Conservation (phyloP, 768 basidiomycete genomes). For the Termitomyces sp. region DNA sequence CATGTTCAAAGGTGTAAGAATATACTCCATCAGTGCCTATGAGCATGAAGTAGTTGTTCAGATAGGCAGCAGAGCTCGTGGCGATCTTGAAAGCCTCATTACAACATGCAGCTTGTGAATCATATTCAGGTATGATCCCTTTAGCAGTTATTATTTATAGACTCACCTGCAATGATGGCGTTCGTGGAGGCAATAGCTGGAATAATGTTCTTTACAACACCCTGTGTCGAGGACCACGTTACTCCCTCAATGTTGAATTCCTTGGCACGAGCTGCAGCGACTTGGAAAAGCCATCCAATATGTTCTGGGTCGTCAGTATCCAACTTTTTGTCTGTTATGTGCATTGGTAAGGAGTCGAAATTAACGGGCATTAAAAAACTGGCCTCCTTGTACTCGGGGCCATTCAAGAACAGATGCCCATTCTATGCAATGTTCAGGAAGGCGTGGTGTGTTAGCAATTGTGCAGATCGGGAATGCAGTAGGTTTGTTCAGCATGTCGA, state of each 20-base stretch:
- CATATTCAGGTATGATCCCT: background rate
- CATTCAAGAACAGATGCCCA: conserved; percentile 99
- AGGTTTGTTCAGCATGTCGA: conserved; percentile 97
- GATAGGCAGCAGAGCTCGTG: conserved; percentile 88
- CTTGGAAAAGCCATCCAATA: conserved; percentile 87
- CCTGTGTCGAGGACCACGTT: conserved; percentile 96
- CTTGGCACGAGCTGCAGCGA: conserved; percentile 79
- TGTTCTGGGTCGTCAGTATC: conserved; percentile 98
- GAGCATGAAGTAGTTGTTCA: conserved; percentile 99
- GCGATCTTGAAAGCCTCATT: conserved; percentile 99
- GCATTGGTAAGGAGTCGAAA: conserved; percentile 3
- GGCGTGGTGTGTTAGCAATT: conserved; percentile 96
- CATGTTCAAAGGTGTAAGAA: conserved; percentile 96
- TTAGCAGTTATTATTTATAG: conserved; percentile 16
- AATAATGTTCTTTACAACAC: conserved; percentile 99
- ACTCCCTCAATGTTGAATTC: conserved; percentile 98
- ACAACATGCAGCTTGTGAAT: conserved; percentile 83
- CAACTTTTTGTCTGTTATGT: conserved; percentile 78
- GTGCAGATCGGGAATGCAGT: conserved; percentile 98
- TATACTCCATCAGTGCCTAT: conserved; percentile 96
- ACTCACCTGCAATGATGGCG: conserved; percentile 89
- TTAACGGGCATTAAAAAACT: conserved; percentile 14
- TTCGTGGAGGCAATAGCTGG: conserved; percentile 99
- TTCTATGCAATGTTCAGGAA: conserved; percentile 99
- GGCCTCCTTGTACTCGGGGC: conserved; percentile 91